These are phyloP conservation scores for Passalora sequoiae DNA, from an alignment of 2,329 filamentous ascomycete genomes.

Conservation along the genomic window DNA sequence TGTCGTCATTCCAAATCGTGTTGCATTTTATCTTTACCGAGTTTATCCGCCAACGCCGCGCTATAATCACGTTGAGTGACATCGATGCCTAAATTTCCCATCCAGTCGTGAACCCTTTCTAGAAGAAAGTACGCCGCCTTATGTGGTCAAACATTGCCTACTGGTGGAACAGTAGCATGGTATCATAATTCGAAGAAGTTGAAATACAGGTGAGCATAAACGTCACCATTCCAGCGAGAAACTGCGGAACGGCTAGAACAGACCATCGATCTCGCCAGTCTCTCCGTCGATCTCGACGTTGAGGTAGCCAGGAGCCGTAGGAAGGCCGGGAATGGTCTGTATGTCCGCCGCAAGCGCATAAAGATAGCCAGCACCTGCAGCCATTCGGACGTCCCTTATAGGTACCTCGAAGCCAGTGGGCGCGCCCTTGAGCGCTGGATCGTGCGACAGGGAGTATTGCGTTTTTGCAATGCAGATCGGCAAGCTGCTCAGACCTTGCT, in stretches of 20 bases:
- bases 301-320: conserved; percentile 89
- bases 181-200: conserved; percentile 6
- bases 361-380: conserved; percentile 88
- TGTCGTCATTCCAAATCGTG: no score
- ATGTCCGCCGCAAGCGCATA: conserved; percentile 96
- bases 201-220: neutral
- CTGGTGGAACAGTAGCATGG: conserved; percentile 20
- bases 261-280: conserved; percentile 56
- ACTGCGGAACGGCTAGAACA: conserved; percentile 64
- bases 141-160: conserved; percentile 8
- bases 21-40: no score
- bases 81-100: conserved; percentile 1
- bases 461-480: conserved; percentile 98
- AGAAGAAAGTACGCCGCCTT: conserved; percentile 10
- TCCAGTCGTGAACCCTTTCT: conserved; percentile 1
- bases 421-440: conserved; percentile 88
- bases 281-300: conserved; percentile 70
- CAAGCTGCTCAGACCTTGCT: conserved; percentile 85
- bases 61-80: conserved; percentile 23
- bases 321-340: conserved; percentile 93
- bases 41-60: conserved; percentile 20
- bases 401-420: conserved; percentile 91
- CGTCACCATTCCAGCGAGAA: neutral
- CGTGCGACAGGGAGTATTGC: conserved; percentile 92
- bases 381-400: conserved; percentile 88